A percentile compares a stretch with the other conserved stretches of the same genome.
Evolutionary conservation across 106 monocot genomes (phyloP).

Genomic region (Acanthochlamys bracteata): DNA sequence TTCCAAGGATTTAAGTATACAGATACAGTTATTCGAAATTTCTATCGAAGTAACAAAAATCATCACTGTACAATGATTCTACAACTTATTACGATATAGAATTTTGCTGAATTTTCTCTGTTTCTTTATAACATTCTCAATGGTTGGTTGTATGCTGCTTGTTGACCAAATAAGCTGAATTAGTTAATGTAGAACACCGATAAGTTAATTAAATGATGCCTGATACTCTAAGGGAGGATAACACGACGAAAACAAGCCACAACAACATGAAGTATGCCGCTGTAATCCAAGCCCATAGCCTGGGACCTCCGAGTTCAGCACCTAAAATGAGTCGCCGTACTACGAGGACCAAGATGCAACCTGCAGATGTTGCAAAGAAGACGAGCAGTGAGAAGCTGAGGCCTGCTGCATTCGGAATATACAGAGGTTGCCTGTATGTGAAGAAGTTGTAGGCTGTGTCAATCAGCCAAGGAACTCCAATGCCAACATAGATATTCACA

Average conservation of each 20-base stretch:
- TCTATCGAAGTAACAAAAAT: no score
- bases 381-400: slow-evolving; percentile 73
- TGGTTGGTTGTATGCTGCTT: no score
- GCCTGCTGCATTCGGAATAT: slow-evolving; percentile 47
- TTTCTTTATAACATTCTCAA: no score
- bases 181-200: no score
- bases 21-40: no score
- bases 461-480: slow-evolving; percentile 80
- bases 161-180: no score
- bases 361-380: slow-evolving; percentile 69
- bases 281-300: slow-evolving; percentile 68
- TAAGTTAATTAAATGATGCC: slow-evolving; percentile 33
- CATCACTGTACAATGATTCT: no score
- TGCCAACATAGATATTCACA: slow-evolving; percentile 78
- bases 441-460: slow-evolving; percentile 60
- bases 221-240: slow-evolving; percentile 65
- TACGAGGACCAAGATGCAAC: slow-evolving; percentile 57
- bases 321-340: slow-evolving; percentile 50
- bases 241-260: slow-evolving; percentile 59
- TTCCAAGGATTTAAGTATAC: no score
- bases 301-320: slow-evolving; percentile 73
- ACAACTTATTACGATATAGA: no score
- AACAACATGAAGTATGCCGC: slow-evolving; percentile 57
- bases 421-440: slow-evolving; percentile 37
- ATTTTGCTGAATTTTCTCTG: no score